Base-by-base conservation (phyloP, 176 grass and related monocot species). In the Oryza meyeriana region DNA sequence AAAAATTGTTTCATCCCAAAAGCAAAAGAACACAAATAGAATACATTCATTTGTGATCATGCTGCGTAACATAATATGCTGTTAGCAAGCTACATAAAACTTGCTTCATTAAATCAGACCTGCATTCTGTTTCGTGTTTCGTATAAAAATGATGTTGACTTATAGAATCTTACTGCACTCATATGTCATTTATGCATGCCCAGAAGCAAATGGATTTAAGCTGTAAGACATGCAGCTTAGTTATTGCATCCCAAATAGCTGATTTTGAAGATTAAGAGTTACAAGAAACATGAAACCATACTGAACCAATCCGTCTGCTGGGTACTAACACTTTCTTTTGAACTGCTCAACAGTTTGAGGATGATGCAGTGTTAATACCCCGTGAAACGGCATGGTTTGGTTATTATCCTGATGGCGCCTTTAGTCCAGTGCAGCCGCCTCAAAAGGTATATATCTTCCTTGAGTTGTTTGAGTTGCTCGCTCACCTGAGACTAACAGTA, bases 351-450 rank as follows among this genome's bases (percentile, higher is more conserved):
- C 58, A 98, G 95, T 98, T 98, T 89, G 76, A 91, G 79, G 79
- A 91, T 1, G 95, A 98, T 31, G 65, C 61, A 8, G 82, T 98
- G 16, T 75, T 98, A 75, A 94, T 98, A 89, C 95, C 95, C 48
- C 87, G 87, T 27, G 95, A 98, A 91, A 94, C 95, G 35, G 85
- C 95, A 72, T 98, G 95, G 95, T 98, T 98, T 81, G 95, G 95
- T 59, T 98, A 94, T 80, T 98, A 94, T 72, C 92, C 95, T 41
- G 92, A 94, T 25, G 95, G 92, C 2, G 83, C 88, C 70, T 98
- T 96, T n/a, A 75, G 27, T 24, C 75, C 85, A 39, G 79, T 95
- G 41, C 65, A 90, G 34, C 78, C 88, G 69, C 85, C 90, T 50
- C 85, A 95, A 72, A 29, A 91, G 90, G 90, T 92, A 78, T 30